Evolutionary conservation across 2,329 filamentous ascomycete species (phyloP), one percentile per base, ranked within the genome.

Genomic region (Phyllosticta citrichinensis): DNA sequence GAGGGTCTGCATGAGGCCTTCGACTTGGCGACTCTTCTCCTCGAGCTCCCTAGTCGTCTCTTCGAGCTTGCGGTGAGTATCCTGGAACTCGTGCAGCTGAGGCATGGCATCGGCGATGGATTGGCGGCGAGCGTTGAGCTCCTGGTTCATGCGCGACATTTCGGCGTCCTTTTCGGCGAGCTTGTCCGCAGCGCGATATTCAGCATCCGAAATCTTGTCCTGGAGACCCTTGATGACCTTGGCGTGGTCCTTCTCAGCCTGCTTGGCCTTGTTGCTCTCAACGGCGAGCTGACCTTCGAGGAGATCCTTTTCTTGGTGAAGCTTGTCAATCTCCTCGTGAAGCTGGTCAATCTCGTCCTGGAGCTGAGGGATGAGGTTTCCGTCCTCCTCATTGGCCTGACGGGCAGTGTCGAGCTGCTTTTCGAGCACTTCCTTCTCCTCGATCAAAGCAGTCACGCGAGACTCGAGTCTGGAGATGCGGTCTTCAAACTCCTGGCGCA

Each of bases 121-220:
- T 52, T 60, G 58, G 58, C 58, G 58, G 27, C 58, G 58, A 17
- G 58, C 58, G 51, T 53, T 47, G 52, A 60, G 58, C 19, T 60
- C 58, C 27, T 60, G 58, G 58, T 60, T 60, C 58, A 60, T 60
- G n/a, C 58, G 58, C 2, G 58, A 60, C 58, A 60, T 60, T 30
- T 60, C 58, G 14, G 58, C 58, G 20, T 60, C 58, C 25, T 60
- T 60, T 22, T 60, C 58, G 6, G 58, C 58, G 14, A 60, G 50
- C 53, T 60, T 60, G 58, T 60, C 58, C 53, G 58, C 58, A 53
- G 56, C 35, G 22, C 30, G 35, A 52, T 60, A 60, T 17, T 60
- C 58, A 35, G 59, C 59, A 33, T 61, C 59, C 10, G 59, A 54
- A 19, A 61, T 52, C 59, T 61, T 61, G 50, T 56, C 54, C 40